These are phyloP conservation scores for Trypanosoma melophagium DNA, from an alignment of 208 protist species.

Conservation along the genomic window DNA sequence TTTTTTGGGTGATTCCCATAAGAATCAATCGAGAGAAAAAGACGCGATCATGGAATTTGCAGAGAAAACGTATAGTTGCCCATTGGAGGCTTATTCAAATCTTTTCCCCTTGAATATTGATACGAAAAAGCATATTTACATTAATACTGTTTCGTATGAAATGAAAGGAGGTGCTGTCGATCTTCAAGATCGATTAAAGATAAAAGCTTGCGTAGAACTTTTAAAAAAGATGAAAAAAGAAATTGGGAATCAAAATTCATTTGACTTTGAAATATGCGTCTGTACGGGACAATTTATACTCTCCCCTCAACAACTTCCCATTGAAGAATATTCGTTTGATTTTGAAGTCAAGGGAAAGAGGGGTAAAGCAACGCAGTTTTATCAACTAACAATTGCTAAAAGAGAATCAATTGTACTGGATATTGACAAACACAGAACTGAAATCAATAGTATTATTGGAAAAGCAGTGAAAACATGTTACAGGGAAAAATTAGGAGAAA, in stretches of 20 bases:
- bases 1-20: not conserved
- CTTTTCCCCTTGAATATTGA: slow-evolving; percentile 11
- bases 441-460: slow-evolving; percentile 21
- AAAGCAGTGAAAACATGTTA: slow-evolving; percentile 20
- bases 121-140: not conserved
- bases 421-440: not conserved
- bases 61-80: not conserved
- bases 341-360: slow-evolving; percentile 1
- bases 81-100: slow-evolving; percentile 12
- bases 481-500: slow-evolving; percentile 5
- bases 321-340: slow-evolving; percentile 12
- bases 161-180: slow-evolving; percentile 17
- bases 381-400: not conserved
- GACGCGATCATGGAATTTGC: slow-evolving; percentile 7
- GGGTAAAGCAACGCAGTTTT: not conserved
- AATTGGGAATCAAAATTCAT: not conserved
- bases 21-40: slow-evolving; percentile 1
- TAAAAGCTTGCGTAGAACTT: slow-evolving; percentile 8
- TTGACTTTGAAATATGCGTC: slow-evolving; percentile 17
- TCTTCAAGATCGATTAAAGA: slow-evolving; percentile 8
- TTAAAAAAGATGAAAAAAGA: slow-evolving; percentile 13
- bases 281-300: slow-evolving; percentile 17
- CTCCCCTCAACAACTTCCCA: not conserved
- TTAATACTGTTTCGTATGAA: slow-evolving; percentile 19
- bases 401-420: not conserved